Base-by-base conservation (phyloP, 495 filamentous ascomycete species). In the Daldinia vernicosa region DNA sequence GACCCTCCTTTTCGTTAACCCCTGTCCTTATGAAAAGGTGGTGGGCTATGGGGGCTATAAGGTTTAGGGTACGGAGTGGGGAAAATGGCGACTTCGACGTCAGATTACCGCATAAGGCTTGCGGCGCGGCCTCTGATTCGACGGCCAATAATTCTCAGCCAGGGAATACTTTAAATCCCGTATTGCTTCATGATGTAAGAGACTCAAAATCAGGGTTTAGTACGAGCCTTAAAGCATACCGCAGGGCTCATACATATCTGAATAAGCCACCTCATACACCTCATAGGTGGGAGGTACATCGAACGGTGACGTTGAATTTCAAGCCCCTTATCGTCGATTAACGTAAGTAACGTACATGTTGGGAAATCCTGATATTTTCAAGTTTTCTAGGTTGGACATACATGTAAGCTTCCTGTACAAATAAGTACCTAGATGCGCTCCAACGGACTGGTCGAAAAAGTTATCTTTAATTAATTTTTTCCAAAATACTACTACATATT, bases 141-240 rank as follows among this genome's bases (percentile, higher is more conserved):
- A 27, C 57, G n/a, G 6, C n/a, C 37, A 24, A 11, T 7, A 24
- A 32, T 28, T 30, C 32, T 54, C 50, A 33, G 52, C 15, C 24
- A 70, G 47, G 67, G 60, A 40, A 37, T 14, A 1, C 28, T 50
- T 50, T 54, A 62, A 37, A 27, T 7, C 39, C 37, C 30, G 32
- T 35, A 43, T 39, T 52, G 57, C 70, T 57, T 66, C 70, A 73
- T 73, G 70, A 73, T 73, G 70, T 69, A 73, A 73, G 60, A 56
- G 60, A 50, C 33, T 61, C 19, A 7, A 73, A 73, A 73, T 73
- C 70, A 52, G 39, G 70, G 66, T 73, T 73, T 59, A 28, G 37
- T 39, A 54, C 56, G n/a, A 54, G 50, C 55, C 32, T 26, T 1
- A 15, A 68, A 55, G 64, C 69, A 61, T 57, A 51, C 33, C 6